These are phyloP conservation scores for Diatrype stigma DNA, from an alignment of 2,329 filamentous ascomycete species.

Conservation along the genomic window DNA sequence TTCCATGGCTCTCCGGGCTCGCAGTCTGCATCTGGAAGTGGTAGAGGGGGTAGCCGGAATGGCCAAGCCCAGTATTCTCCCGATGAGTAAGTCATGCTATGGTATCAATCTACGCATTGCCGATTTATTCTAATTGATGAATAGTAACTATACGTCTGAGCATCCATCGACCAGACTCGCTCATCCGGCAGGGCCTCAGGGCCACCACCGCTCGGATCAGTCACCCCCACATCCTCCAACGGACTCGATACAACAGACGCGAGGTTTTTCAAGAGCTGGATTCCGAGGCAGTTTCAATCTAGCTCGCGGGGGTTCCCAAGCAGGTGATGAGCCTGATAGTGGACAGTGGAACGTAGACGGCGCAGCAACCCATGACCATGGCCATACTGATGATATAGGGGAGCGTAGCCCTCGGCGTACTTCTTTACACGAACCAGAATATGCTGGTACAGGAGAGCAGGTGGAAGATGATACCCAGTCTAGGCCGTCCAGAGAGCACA, in stretches of 20 bases:
- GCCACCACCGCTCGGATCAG: slow-evolving; percentile 49
- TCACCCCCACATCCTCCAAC: slow-evolving; percentile 54
- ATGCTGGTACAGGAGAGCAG: slow-evolving; percentile 26
- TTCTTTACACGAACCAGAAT: slow-evolving; percentile 21
- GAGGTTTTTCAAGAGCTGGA: slow-evolving; percentile 44
- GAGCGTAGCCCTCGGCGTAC: slow-evolving; percentile 27
- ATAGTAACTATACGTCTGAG: slow-evolving; percentile 58
- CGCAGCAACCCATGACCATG: slow-evolving; percentile 14
- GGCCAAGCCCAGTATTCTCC: slow-evolving; percentile 41
- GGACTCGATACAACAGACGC: slow-evolving; percentile 50
- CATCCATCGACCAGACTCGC: slow-evolving; percentile 54
- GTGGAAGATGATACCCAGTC: slow-evolving; percentile 59
- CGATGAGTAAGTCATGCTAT: slow-evolving; percentile 19
- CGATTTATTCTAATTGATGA: slow-evolving; percentile 25
- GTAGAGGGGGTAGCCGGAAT: slow-evolving; percentile 50
- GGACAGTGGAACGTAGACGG: slow-evolving; percentile 60
- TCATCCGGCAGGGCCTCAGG: slow-evolving; percentile 48
- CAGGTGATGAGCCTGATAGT: slow-evolving; percentile 59
- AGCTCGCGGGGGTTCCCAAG: slow-evolving; percentile 50
- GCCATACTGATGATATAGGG: slow-evolving; percentile 21
- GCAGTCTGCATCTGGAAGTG: slow-evolving; percentile 55
- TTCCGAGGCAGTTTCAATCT: slow-evolving; percentile 56
- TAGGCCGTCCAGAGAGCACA: slow-evolving; percentile 59
- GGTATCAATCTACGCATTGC: neutral
- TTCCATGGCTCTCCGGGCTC: slow-evolving; percentile 57